Evolutionary conservation across 192 early-diverging fungal species (phyloP), one percentile per base, ranked within the genome.

Genomic region (Coemansia sp.): DNA sequence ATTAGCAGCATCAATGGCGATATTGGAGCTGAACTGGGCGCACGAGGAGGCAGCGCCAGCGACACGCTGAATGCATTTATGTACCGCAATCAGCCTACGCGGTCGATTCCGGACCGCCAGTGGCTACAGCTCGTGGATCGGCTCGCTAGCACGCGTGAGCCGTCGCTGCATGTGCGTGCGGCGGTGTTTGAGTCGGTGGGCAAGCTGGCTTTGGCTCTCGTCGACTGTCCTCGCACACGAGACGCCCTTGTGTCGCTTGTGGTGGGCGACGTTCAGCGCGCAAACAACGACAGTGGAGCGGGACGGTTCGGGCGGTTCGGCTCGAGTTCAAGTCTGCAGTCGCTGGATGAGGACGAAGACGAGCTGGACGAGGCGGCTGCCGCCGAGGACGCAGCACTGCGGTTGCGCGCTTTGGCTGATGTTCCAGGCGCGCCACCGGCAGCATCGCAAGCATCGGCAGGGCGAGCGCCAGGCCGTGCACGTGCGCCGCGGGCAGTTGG

Each of bases 151-250:
- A 24, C 70, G 14, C 77, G 78, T 35, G 82, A 83, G 68, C 78
- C 74, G 18, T 81, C 78, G 48, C 68, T 68, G 45, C 70, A 75
- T 35, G 82, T 83, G n/a, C 64, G 78, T 0, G 73, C 77, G 0
- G 77, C 82, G 1, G 65, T 83, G 41, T 83, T 80, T 22, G 77
- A 81, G 66, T 69, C 71, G 1, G 59, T 74, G 7, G 82, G 82
- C 2, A 62, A 64, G 29, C 64, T 81, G 22, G 60, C 73, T 14
- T 35, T 83, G 59, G 82, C 82, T 1, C 62, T 83, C 48, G 62
- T 60, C 2, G 77, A 80, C 27, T 80, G 77, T 35, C 61, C 71
- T 0, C 67, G 68, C 13, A 38, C 77, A 12, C 77, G 77, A 57
- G 77, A 80, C 19, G 71, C 68, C 14, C 64, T 80, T 12, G 65